A percentile compares a stretch with the other conserved stretches of the same genome.
These are phyloP conservation scores for Purshia tridentata DNA, from an alignment of 306 rosid genomes.

Conservation along the genomic window DNA sequence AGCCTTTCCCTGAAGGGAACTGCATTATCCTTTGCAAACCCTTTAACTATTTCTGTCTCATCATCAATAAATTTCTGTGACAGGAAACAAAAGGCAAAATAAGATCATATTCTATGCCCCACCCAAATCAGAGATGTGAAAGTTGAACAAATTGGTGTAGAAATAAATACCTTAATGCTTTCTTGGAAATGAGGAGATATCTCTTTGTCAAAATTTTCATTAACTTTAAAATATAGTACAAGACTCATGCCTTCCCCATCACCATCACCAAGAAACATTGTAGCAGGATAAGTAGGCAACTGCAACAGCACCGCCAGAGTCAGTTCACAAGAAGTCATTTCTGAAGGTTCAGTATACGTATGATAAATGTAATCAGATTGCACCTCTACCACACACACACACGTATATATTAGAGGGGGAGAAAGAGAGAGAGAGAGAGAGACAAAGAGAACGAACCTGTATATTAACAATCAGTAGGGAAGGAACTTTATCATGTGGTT, in stretches of 20 bases:
- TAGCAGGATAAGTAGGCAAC: constrained; percentile 85
- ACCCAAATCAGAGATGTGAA: background rate
- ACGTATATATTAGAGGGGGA: too few relatives aligned
- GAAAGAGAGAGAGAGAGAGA: too few relatives aligned
- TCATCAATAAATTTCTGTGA: constrained; percentile 66
- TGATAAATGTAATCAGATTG: too few relatives aligned
- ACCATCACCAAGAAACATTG: constrained; percentile 69
- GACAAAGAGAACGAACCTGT: constrained; percentile 51
- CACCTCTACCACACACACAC: background rate
- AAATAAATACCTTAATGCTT: constrained; percentile 53
- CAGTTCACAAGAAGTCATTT: background rate
- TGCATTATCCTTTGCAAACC: constrained; percentile 49
- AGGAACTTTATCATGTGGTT: constrained; percentile 54
- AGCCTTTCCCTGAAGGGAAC: constrained; percentile 83
- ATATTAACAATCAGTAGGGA: constrained; percentile 81
- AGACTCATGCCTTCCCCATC: constrained; percentile 94
- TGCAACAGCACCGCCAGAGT: constrained; percentile 27
- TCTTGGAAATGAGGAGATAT: constrained; percentile 56
- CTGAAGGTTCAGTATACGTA: too few relatives aligned
- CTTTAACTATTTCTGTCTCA: constrained; percentile 76
- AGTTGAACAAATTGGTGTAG: background rate
- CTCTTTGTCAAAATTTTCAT: constrained; percentile 62
- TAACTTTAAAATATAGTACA: constrained; percentile 71
- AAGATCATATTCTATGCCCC: background rate
- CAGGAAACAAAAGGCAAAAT: constrained; percentile 16